Base-by-base conservation (phyloP, 2,329 filamentous ascomycete species). In the Trichophyton schoenleinii region DNA sequence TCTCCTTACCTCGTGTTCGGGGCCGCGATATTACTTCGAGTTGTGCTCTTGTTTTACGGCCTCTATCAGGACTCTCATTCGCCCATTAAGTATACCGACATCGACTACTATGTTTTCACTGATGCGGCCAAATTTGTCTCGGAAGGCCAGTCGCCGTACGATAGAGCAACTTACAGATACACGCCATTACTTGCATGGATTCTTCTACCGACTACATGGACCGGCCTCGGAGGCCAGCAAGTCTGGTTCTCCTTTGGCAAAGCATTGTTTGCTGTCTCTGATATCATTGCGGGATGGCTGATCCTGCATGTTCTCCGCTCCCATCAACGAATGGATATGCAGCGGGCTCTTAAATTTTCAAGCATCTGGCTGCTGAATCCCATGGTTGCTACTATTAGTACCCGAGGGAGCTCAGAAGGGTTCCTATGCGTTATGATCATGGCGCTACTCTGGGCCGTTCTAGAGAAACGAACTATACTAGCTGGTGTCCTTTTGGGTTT, bases 51-150 rank as follows among this genome's bases (percentile, higher is more conserved):
- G 58, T 72, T 95, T 69, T 97, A 97, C 73, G 92, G 94, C 62
- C 83, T 90, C 63, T 91, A 89, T 80, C 94, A 99, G 77, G 94
- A 99, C 75, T 87, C 89, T 63, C 81, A 91, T 75, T 95, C 91
- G 6, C 86, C 92, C 13, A 78, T 99, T 70, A 97, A 97, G 77
- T 99, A 97, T 79, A 99, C 94, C 59, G 94, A 99, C 75, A 96
- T 99, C 69, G 94, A 99, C 80, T 99, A 99, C 76, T 85, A 91
- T 66, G 94, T 99, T 73, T 99, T 99, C 79, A 97, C 94, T 57
- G 92, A 97, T 73, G 94, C 94, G 28, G 84, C 94, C 1, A 87
- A 88, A 66, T 92, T 88, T 74, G 77, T 89, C 49, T 77, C 85
- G 2, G 78, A 75, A n/a, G 83, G 83, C 2, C 75, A 77, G 55